Conservation (phyloP, 768 basidiomycete species). For the Antrodiella citrinella region DNA sequence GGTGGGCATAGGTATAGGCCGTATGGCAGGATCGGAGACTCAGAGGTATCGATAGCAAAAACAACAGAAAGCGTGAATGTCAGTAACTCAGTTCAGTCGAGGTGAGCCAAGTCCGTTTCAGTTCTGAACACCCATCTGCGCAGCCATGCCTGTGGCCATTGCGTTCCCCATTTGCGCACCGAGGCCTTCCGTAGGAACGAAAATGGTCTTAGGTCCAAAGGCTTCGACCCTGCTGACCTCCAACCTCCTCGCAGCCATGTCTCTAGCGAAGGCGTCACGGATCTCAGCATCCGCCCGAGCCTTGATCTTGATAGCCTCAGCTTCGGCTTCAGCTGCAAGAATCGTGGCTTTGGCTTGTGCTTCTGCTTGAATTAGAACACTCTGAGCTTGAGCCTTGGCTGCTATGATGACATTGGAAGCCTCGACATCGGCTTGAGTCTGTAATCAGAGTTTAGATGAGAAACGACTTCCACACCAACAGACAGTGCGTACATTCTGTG, state of each 20-base stretch:
- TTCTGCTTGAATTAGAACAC: constrained; percentile 59
- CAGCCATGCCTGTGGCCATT: constrained; percentile 65
- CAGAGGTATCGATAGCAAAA: no score
- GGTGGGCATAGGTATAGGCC: no score
- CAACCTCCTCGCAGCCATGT: constrained; percentile 65
- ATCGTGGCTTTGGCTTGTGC: constrained; percentile 74
- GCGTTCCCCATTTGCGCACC: constrained; percentile 52
- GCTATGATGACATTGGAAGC: constrained; percentile 69
- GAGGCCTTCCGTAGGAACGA: constrained; percentile 56
- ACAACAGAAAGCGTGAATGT: no score
- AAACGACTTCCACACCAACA: background rate
- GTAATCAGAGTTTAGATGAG: background rate
- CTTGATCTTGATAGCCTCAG: constrained; percentile 56
- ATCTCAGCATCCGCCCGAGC: constrained; percentile 57
- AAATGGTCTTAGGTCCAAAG: constrained; percentile 62
- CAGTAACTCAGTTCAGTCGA: no score
- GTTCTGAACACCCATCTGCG: constrained; percentile 42
- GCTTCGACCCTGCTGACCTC: constrained; percentile 58
- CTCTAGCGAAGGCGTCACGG: constrained; percentile 57
- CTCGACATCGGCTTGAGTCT: constrained; percentile 68
- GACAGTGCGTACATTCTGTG: constrained; percentile 34
- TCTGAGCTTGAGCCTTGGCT: constrained; percentile 66
- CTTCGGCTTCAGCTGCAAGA: constrained; percentile 69
- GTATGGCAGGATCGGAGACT: no score
- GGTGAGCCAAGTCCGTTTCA: no score